Conservation (phyloP, 352 stramenopile genomes). For the Phytophthora pini region DNA sequence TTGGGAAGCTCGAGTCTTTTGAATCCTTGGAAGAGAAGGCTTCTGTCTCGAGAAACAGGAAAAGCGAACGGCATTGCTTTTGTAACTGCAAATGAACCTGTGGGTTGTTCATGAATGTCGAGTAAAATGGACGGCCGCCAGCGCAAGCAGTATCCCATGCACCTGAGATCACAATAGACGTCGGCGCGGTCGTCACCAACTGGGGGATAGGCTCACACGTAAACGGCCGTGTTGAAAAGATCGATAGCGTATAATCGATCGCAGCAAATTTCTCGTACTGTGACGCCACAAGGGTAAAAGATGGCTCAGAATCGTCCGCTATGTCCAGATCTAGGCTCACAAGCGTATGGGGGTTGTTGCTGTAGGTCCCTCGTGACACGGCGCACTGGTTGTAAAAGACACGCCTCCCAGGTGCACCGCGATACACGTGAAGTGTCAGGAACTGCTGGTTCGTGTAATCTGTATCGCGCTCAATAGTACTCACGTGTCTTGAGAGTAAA, state of each 20-base stretch:
- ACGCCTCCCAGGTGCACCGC: constrained; percentile 57
- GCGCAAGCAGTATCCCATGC: constrained; percentile 53
- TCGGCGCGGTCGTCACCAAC: constrained; percentile 42
- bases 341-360: constrained; percentile 93
- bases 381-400: constrained; percentile 88
- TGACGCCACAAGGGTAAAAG: constrained; percentile 90
- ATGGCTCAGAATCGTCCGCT: constrained; percentile 50
- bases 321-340: constrained; percentile 87
- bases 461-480: constrained; percentile 69
- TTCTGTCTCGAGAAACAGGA: constrained; percentile 68
- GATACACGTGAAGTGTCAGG: constrained; percentile 93
- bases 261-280: constrained; percentile 93
- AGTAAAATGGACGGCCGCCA: constrained; percentile 72
- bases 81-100: constrained; percentile 69
- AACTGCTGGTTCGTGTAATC: constrained; percentile 75
- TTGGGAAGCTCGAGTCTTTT: constrained; percentile 39
- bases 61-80: constrained; percentile 46
- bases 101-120: constrained; percentile 85
- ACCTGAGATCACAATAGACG: constrained; percentile 50
- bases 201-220: constrained; percentile 60
- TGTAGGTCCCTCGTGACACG: constrained; percentile 89
- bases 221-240: constrained; percentile 88
- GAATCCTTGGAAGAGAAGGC: constrained; percentile 42
- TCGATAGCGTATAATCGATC: constrained; percentile 88
- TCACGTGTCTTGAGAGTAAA: constrained; percentile 94